Evolutionary conservation across 202 grass and related monocot genomes (phyloP).

Genomic region (Panicum hallii): DNA sequence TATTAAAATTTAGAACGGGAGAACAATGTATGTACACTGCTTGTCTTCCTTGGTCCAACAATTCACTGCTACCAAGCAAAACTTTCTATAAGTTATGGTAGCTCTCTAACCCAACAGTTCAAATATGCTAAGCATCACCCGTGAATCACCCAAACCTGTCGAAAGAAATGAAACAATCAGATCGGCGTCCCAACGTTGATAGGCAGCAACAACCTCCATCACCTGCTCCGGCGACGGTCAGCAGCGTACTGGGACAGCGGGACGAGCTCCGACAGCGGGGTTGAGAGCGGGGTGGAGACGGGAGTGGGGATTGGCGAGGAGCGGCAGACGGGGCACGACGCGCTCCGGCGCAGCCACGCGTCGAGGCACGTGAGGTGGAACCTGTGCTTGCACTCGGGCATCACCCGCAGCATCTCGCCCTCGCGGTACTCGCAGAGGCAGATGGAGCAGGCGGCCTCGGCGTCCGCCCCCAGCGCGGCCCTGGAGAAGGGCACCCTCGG

Average conservation of each 20-base stretch:
- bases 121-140: constrained; percentile 10
- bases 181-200: not conserved
- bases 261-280: constrained; percentile 85
- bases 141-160: constrained; percentile 26
- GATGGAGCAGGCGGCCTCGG: constrained; percentile 67
- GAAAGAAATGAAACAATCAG: not conserved
- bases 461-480: constrained; percentile 40
- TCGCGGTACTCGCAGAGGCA: constrained; percentile 87
- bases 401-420: constrained; percentile 77
- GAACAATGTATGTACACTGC: constrained; percentile 63
- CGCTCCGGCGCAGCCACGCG: constrained; percentile 78
- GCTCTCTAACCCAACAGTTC: constrained; percentile 5
- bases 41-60: constrained; percentile 22
- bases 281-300: constrained; percentile 72
- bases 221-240: constrained; percentile 73
- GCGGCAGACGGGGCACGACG: constrained; percentile 86
- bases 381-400: constrained; percentile 85
- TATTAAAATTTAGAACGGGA: constrained; percentile 34
- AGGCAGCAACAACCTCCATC: constrained; percentile 3
- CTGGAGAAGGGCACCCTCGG: constrained; percentile 70
- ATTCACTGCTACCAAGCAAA: constrained; percentile 45
- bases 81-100: constrained; percentile 21
- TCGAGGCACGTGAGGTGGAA: constrained; percentile 95
- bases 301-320: constrained; percentile 77
- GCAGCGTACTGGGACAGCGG: constrained; percentile 88